A percentile compares a stretch with the other conserved stretches of the same genome.
Conservation (phyloP, 2,329 filamentous ascomycete genomes). For the Penicillium frequentans region DNA sequence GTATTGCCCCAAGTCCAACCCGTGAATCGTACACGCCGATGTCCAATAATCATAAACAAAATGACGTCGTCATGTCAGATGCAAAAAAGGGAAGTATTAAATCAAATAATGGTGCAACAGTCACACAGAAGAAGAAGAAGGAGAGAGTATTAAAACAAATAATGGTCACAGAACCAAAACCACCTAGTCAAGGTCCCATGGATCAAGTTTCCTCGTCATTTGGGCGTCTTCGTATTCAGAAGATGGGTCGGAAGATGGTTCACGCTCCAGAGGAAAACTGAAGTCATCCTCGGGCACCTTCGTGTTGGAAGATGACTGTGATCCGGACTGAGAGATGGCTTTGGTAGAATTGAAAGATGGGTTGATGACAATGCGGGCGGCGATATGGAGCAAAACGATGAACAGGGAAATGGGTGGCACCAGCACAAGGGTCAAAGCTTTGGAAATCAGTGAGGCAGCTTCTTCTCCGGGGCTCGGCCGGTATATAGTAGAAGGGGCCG, state of each 20-base stretch:
- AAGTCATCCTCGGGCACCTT: slow-evolving; percentile 39
- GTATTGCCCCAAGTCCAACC: not conserved
- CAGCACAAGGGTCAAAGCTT: slow-evolving; percentile 73
- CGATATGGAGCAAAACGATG: slow-evolving; percentile 76
- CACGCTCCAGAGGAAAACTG: slow-evolving; percentile 37
- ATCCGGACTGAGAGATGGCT: slow-evolving; percentile 15
- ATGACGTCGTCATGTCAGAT: slow-evolving; percentile 11
- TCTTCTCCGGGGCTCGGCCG: slow-evolving; percentile 54
- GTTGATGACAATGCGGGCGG: slow-evolving; percentile 65
- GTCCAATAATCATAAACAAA: slow-evolving; percentile 2
- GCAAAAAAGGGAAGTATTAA: slow-evolving; percentile 13
- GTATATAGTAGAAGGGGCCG: slow-evolving; percentile 64
- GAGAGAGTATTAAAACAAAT: not conserved
- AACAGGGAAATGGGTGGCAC: slow-evolving; percentile 79
- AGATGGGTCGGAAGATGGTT: slow-evolving; percentile 26
- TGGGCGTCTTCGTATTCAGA: slow-evolving; percentile 24
- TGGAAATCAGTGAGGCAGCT: slow-evolving; percentile 68
- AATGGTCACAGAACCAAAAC: not conserved
- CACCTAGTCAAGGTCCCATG: slow-evolving; percentile 29
- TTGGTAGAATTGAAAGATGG: slow-evolving; percentile 25
- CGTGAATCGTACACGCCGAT: not conserved
- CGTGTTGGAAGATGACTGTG: slow-evolving; percentile 14
- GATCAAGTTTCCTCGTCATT: slow-evolving; percentile 20
- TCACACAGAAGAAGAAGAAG: slow-evolving; percentile 3
- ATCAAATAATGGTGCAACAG: slow-evolving; percentile 4